Base-by-base conservation (phyloP, 2,329 filamentous ascomycete genomes). In the Cladophialophora exuberans region DNA sequence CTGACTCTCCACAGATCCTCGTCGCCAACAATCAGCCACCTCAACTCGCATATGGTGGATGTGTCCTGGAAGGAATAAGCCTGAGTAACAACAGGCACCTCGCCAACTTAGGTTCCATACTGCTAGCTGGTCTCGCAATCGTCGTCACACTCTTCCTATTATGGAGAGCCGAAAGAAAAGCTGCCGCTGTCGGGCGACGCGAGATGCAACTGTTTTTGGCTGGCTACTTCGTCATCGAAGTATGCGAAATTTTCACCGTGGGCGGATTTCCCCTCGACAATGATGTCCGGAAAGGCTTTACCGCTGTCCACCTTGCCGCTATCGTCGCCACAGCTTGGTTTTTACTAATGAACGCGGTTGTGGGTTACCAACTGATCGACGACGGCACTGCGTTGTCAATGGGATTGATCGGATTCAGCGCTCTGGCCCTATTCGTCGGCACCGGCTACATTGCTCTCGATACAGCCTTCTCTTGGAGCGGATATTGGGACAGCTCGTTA, bases 171-270 rank as follows among this genome's bases (percentile, higher is more conserved):
- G 89, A 97, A 67, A 84, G 83, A 70, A 97, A 99, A 76, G 86
- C 88, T 72, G 94, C 94, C 52, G 94, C 94, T 52, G 94, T 99
- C 43, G 94, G 94, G 57, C 82, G 94, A 77, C 89, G 94, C 72
- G 94, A 99, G 74, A 97, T 99, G 83, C 94, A 99, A 79, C 67
- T 97, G 28, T 97, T 99, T 75, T 83, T 99, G 46, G 60, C 89
- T 36, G 87, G 88, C 46, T 99, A 90, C 71, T 87, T 96, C 54
- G 74, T 97, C 55, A 85, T 97, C 58, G 85, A 89, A 66, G 89
- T 99, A 66, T 97, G 92, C 74, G 94, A 97, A 72, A 96, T 99
- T 67, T 97, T 99, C 75, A 92, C 91, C 0, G 85, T 97, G 30
- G 94, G 94, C 64, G 89, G 87, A 25, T 93, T 99, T 66, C 91